A percentile compares a stretch with the other conserved stretches of the same genome.
phyloP scores from a whole-genome alignment of 305 asterid genomes.

The Withania somnifera region DNA sequence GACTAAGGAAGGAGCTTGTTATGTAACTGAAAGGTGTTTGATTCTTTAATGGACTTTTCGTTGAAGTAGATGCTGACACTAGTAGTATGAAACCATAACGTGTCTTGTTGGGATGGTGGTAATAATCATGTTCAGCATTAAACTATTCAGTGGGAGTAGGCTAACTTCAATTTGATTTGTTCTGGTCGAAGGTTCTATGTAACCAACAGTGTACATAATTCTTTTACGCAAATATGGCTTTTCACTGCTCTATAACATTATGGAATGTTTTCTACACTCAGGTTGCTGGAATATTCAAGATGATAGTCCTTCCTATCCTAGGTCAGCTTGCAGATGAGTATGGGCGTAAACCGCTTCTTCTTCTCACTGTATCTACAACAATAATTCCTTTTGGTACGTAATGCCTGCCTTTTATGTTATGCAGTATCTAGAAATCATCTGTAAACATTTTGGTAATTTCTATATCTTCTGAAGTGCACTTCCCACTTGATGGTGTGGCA shows the following conservation, averaged over 20 bases:
- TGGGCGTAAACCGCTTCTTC: conserved; percentile 93
- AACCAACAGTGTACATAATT: neutral
- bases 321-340: conserved; percentile 96
- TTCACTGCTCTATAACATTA: neutral
- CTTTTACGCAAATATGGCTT: neutral
- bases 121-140: neutral
- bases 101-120: neutral
- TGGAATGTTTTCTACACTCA: conserved; percentile 14
- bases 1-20: neutral
- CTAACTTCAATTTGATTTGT: neutral
- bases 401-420: neutral
- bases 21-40: neutral
- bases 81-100: neutral
- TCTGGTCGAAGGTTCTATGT: neutral
- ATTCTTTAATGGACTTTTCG: neutral
- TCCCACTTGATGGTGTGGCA: neutral
- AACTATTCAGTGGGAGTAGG: neutral
- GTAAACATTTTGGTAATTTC: neutral
- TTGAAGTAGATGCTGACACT: neutral
- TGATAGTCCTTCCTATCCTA: conserved; percentile 76
- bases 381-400: conserved; percentile 76
- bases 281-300: conserved; percentile 86
- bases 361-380: conserved; percentile 69
- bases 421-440: neutral
- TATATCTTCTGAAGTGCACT: neutral